A percentile compares a stretch with the other conserved stretches of the same genome.
Conservation (phyloP, 768 basidiomycete genomes). For the Gautieria morchelliformis region DNA sequence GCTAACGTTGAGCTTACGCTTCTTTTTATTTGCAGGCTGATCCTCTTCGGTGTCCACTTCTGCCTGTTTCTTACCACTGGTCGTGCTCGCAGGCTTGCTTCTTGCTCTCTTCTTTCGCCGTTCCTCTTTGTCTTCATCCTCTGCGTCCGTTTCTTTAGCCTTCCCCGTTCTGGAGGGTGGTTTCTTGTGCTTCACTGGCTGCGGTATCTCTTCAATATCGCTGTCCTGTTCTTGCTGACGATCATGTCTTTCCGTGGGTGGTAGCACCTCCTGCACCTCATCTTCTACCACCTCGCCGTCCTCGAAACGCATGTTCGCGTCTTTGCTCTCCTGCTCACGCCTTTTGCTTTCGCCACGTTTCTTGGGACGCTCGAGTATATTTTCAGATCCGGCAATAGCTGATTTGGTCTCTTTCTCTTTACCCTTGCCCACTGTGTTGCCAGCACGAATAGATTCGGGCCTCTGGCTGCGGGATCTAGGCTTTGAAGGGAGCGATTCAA, state of each 20-base stretch:
- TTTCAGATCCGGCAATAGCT: not conserved
- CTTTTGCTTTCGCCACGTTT: not conserved
- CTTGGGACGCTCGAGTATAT: not conserved
- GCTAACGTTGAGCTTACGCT: constrained; percentile 53
- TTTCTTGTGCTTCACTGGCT: constrained; percentile 17
- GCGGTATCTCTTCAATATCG: constrained; percentile 8
- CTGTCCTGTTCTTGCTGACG: not conserved
- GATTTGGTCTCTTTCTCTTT: constrained; percentile 5
- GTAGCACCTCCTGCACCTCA: constrained; percentile 2
- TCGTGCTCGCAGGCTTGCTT: not conserved
- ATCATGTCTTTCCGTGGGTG: constrained; percentile 14
- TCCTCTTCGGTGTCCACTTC: constrained; percentile 18
- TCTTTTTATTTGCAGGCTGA: constrained; percentile 48
- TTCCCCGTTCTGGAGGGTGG: constrained; percentile 9
- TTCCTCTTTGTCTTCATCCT: constrained; percentile 19
- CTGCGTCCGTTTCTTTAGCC: constrained; percentile 7
- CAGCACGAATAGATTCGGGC: constrained; percentile 13
- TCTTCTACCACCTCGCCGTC: constrained; percentile 26
- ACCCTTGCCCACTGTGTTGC: constrained; percentile 9
- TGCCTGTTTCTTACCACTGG: constrained; percentile 1
- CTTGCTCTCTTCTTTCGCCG: constrained; percentile 14
- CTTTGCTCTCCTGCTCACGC: not conserved
- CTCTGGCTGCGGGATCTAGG: not conserved
- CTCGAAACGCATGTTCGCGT: constrained; percentile 5
- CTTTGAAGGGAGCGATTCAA: constrained; percentile 9